These are phyloP conservation scores for Clathrospora elynae DNA, from an alignment of 2,329 filamentous ascomycete species.

Conservation along the genomic window DNA sequence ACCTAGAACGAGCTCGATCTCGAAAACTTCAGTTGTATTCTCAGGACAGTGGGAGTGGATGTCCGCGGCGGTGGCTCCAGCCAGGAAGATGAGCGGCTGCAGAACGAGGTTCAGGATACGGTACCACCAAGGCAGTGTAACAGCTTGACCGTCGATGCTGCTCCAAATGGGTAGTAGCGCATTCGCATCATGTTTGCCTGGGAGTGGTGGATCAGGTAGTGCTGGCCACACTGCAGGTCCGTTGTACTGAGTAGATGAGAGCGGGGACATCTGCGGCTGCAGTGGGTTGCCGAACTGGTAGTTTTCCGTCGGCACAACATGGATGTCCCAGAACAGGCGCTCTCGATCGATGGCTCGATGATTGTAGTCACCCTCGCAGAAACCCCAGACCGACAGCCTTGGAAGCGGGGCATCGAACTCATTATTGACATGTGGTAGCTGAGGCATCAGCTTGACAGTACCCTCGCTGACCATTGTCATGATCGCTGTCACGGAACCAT, in stretches of 20 bases:
- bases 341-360: conserved; percentile 69
- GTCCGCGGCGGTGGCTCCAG: conserved; percentile 60
- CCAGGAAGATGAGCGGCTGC: conserved; percentile 66
- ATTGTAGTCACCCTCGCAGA: conserved; percentile 73
- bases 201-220: conserved; percentile 37
- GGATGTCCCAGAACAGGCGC: conserved; percentile 68
- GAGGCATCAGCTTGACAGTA: conserved; percentile 59
- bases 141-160: conserved; percentile 66
- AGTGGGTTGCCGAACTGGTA: conserved; percentile 64
- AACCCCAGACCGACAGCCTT: conserved; percentile 65
- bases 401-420: conserved; percentile 49
- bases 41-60: conserved; percentile 53
- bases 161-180: conserved; percentile 71
- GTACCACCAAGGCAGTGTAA: conserved; percentile 65
- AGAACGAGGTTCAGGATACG: conserved; percentile 66
- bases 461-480: conserved; percentile 67
- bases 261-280: conserved; percentile 50
- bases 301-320: conserved; percentile 60
- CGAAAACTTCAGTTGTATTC: conserved; percentile 38
- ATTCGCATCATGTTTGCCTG: conserved; percentile 38
- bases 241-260: conserved; percentile 14
- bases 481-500: conserved; percentile 70
- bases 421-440: conserved; percentile 62
- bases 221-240: conserved; percentile 20
- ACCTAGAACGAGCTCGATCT: conserved; percentile 38